Evolutionary conservation across 2,329 filamentous ascomycete species (phyloP).

Genomic region (Fusarium napiforme): DNA sequence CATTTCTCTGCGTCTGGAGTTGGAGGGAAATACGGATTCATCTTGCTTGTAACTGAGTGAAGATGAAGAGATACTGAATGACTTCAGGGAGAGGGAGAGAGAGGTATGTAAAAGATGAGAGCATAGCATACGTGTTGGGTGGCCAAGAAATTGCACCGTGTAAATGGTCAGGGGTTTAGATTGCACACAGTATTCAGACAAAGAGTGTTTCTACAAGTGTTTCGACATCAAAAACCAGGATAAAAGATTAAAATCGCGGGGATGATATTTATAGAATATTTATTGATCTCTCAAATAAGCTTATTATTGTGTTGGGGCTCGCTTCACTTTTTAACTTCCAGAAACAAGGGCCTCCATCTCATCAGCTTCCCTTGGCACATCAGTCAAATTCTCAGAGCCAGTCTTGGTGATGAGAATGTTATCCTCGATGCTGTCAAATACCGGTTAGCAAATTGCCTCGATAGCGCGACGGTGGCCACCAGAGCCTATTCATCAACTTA

Average conservation of each 20-base stretch:
- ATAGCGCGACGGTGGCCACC: conserved; percentile 7
- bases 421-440: conserved; percentile 65
- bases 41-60: neutral
- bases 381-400: conserved; percentile 79
- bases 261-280: conserved; percentile 17
- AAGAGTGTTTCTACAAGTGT: neutral
- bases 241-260: neutral
- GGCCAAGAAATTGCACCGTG: conserved; percentile 42
- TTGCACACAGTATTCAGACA: conserved; percentile 26
- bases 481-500: conserved; percentile 49
- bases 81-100: conserved; percentile 17
- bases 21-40: conserved; percentile 13
- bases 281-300: neutral
- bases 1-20: conserved; percentile 16
- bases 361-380: conserved; percentile 73
- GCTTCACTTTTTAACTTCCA: conserved; percentile 19
- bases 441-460: conserved; percentile 34
- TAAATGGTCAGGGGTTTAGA: conserved; percentile 14
- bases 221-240: neutral
- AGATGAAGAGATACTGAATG: no score
- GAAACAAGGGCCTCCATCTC: conserved; percentile 63
- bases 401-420: conserved; percentile 77
- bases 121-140: conserved; percentile 13
- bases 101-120: neutral
- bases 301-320: neutral